A percentile compares a stretch with the other conserved stretches of the same genome.
These are phyloP conservation scores for Micractinium conductrix DNA, from an alignment of 139 green algal species.

Conservation along the genomic window DNA sequence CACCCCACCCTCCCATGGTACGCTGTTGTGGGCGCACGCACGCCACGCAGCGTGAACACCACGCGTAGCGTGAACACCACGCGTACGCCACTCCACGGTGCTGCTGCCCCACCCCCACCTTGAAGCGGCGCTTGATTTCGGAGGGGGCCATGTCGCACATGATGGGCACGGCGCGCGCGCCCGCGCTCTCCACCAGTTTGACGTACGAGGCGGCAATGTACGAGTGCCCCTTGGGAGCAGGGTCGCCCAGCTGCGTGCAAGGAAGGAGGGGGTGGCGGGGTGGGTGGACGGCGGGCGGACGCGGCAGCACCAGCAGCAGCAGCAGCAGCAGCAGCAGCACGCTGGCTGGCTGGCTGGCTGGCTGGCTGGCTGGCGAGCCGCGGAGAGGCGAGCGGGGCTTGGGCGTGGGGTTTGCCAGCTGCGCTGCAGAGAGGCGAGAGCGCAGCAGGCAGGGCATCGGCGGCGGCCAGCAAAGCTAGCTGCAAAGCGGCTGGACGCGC, in stretches of 20 bases:
- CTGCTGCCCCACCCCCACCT: not conserved
- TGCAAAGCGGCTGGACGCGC: not conserved
- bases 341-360: not conserved
- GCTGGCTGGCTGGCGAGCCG: no score
- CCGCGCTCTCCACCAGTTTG: conserved; percentile 81
- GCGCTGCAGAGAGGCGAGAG: not conserved
- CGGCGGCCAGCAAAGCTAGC: not conserved
- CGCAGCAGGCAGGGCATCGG: not conserved
- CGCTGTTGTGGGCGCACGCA: no score
- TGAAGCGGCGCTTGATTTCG: conserved; percentile 57
- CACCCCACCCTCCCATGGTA: no score
- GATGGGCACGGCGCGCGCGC: conserved; percentile 78
- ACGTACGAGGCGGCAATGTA: conserved; percentile 89
- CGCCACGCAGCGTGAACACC: no score
- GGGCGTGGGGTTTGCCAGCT: conserved; percentile 47
- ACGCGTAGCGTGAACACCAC: no score
- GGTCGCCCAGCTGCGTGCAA: conserved; percentile 58
- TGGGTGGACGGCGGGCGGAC: not conserved
- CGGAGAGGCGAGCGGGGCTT: conserved; percentile 76
- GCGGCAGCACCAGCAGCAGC: not conserved
- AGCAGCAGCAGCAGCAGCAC: not conserved
- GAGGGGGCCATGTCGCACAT: conserved; percentile 70
- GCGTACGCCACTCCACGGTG: no score
- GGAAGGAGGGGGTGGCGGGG: not conserved
- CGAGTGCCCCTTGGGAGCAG: conserved; percentile 64